Percentiles rank a stretch among this genome's conserved stretches.
These are phyloP conservation scores for Plenodomus biglobosus DNA, from an alignment of 2,329 filamentous ascomycete species.

Conservation along the genomic window DNA sequence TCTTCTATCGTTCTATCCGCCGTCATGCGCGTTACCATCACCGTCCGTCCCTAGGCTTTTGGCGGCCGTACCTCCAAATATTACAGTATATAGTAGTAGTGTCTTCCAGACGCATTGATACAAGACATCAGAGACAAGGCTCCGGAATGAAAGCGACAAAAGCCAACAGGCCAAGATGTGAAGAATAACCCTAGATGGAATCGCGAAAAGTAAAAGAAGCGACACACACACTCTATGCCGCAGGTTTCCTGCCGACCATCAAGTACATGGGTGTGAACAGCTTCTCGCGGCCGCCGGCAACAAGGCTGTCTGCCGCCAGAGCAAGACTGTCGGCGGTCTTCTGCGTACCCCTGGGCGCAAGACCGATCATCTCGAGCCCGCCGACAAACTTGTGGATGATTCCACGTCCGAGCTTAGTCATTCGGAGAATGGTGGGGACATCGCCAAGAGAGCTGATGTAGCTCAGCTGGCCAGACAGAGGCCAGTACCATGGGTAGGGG, in stretches of 20 bases:
- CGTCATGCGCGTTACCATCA: conserved; percentile 25
- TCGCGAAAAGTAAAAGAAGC: not conserved
- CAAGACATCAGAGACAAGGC: conserved; percentile 16
- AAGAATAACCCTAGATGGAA: conserved; percentile 2
- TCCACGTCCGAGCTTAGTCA: conserved; percentile 81
- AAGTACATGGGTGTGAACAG: conserved; percentile 99
- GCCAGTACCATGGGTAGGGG: conserved; percentile 89
- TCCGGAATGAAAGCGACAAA: conserved; percentile 17
- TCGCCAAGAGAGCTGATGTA: conserved; percentile 81
- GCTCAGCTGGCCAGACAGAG: conserved; percentile 78
- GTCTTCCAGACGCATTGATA: conserved; percentile 17
- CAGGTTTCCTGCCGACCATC: conserved; percentile 91
- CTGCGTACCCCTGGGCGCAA: conserved; percentile 82
- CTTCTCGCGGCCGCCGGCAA: conserved; percentile 82
- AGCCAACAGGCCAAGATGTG: conserved; percentile 16
- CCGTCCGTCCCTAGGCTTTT: conserved; percentile 14
- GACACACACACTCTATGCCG: not conserved
- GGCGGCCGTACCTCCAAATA: conserved; percentile 16
- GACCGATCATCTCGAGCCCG: conserved; percentile 68
- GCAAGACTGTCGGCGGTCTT: conserved; percentile 94
- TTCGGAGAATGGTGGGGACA: conserved; percentile 78
- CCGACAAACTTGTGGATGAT: conserved; percentile 77
- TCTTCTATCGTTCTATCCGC: conserved; percentile 1
- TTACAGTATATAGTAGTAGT: conserved; percentile 33
- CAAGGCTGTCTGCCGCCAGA: conserved; percentile 77